Evolutionary conservation across 495 filamentous ascomycete species (phyloP), one percentile per base, ranked within the genome.

Genomic region (Aspergillus homomorphus): DNA sequence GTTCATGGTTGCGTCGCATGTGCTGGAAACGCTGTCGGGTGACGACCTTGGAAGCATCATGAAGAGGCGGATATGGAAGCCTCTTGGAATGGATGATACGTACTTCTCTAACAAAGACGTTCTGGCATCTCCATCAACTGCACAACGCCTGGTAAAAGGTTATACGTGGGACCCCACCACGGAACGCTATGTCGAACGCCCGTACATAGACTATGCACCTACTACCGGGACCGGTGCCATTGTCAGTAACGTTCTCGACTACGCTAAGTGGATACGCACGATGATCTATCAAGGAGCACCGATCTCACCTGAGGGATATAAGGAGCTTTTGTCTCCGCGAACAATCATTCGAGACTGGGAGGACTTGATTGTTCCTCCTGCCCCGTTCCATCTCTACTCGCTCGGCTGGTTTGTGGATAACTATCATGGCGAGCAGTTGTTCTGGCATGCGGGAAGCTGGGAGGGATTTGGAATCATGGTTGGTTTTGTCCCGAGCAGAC

Each of bases 161-260:
- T 71, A 71, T 33, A 59, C 51, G 1, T 68, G 62, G 61, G 19
- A 54, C 15, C 33, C 59, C 10, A 43, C 54, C 7, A 12, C 28
- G 18, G 45, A 60, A 10, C 23, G 16, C 4, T 62, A 64, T 15
- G 38, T 56, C 20, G 10, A 53, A 12, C 61, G 66, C n/a, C 45
- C 62, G 1, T 59, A 62, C 6, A 62, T 71, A 49, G 61, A 75
- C 33, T 68, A 70, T 18, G 43, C 30, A 2, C 59, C 70, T 18
- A 68, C 76, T 23, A 73, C 69, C n/a, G 82, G 81, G 18, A 80
- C 79, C 0, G 83, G 83, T 0, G 63, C 73, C 0, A 70, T 80
- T 2, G 73, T 84, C 18, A 79, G 76, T 18, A 82, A 66, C 22
- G 82, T 82, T 4, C 59, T 73, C 1, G 82, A 85, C 51, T 86